Percentiles rank a stretch among this genome's conserved stretches.
phyloP scores from a whole-genome alignment of 495 filamentous ascomycete species.

The Xylaria nigripes region DNA sequence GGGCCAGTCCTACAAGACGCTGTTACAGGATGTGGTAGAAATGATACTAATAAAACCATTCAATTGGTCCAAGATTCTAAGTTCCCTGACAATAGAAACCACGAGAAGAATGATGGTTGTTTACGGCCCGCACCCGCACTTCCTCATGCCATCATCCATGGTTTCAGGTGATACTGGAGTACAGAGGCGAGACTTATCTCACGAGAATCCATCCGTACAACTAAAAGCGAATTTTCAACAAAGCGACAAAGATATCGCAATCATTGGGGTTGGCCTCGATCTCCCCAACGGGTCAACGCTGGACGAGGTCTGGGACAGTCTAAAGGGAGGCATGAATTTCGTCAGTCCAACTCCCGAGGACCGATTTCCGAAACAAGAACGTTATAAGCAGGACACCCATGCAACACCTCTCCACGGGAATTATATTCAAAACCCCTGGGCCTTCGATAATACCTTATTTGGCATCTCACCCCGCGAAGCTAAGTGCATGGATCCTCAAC shows the following conservation, averaged over 20 bases:
- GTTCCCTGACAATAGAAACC: background rate
- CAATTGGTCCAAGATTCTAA: background rate
- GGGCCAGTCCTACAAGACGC: background rate
- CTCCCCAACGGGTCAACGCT: background rate
- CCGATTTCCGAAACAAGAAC: background rate
- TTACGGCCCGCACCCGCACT: background rate
- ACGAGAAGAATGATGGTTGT: background rate
- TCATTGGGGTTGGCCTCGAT: background rate
- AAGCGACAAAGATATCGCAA: background rate
- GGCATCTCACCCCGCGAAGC: conserved; percentile 36
- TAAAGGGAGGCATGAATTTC: background rate
- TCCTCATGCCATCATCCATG: background rate
- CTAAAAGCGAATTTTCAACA: background rate
- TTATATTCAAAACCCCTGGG: conserved; percentile 8
- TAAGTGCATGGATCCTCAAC: conserved; percentile 35
- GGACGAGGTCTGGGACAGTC: background rate
- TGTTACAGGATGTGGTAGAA: background rate
- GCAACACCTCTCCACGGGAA: background rate
- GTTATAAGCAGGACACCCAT: conserved; percentile 18
- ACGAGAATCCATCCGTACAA: background rate
- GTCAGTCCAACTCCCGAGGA: background rate
- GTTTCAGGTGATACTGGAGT: background rate
- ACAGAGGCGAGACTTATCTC: background rate
- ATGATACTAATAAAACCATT: background rate
- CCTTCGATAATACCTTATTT: conserved; percentile 44